A percentile compares a stretch with the other conserved stretches of the same genome.
These are phyloP conservation scores for Polygonum maritimum DNA, from an alignment of 148 eudicot genomes.

Conservation along the genomic window DNA sequence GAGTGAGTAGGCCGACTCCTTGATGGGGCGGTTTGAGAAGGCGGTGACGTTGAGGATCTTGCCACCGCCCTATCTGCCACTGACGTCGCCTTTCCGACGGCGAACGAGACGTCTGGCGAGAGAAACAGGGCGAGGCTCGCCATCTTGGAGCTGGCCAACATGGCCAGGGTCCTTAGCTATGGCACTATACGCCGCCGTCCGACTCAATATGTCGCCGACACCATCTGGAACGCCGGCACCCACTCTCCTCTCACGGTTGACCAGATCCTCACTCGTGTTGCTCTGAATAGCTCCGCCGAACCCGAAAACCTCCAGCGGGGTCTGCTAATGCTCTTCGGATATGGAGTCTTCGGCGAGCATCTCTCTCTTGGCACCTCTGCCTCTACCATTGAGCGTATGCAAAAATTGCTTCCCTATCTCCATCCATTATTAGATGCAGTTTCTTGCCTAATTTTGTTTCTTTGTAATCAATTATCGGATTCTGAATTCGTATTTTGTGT, in stretches of 20 bases:
- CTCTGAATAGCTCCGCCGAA: conserved; percentile 23
- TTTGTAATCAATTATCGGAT: too few relatives aligned
- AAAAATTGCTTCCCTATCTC: background rate
- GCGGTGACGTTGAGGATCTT: too few relatives aligned
- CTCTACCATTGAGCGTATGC: background rate
- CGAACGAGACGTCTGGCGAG: conserved; percentile 25
- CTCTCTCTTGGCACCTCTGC: background rate
- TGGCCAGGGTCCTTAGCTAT: conserved; percentile 56
- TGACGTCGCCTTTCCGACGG: background rate
- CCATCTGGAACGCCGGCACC: conserved; percentile 34
- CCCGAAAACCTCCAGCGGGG: conserved; percentile 40
- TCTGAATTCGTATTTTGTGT: too few relatives aligned
- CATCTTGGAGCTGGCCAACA: conserved; percentile 43
- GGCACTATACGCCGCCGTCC: conserved; percentile 44
- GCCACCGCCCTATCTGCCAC: conserved; percentile 2
- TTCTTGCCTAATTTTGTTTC: too few relatives aligned
- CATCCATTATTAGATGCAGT: too few relatives aligned
- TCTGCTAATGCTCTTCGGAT: conserved; percentile 37
- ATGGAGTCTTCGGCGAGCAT: conserved; percentile 39
- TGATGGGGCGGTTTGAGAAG: too few relatives aligned
- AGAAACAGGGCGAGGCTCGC: conserved; percentile 33
- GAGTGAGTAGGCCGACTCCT: too few relatives aligned
- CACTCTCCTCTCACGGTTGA: conserved; percentile 34
- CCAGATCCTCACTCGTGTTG: conserved; percentile 22
- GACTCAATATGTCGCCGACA: conserved; percentile 37